Conservation (phyloP, 768 basidiomycete genomes). For the Trametes meyenii region DNA sequence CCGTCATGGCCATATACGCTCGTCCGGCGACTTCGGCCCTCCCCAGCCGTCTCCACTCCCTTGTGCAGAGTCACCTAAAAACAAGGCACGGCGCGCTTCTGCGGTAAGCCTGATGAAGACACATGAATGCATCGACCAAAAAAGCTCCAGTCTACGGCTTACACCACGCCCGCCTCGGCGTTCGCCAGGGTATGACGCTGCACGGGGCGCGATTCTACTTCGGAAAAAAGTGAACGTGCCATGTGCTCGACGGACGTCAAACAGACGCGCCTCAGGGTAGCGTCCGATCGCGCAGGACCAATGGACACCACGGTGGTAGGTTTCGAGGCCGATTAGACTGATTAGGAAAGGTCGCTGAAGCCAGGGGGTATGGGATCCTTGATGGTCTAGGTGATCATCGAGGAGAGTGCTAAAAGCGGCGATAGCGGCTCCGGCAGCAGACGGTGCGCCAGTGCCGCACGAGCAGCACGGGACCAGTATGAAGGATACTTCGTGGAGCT, state of each 20-base stretch:
- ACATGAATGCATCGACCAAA: not conserved
- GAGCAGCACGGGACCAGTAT: slow-evolving; percentile 6
- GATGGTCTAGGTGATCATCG: slow-evolving; percentile 7
- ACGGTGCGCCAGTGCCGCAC: not conserved
- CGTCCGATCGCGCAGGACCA: not conserved
- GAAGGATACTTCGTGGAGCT: slow-evolving; percentile 16
- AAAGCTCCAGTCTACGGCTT: not conserved
- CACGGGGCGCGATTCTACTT: slow-evolving; percentile 1
- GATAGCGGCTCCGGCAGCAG: slow-evolving; percentile 14
- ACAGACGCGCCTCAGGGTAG: not conserved
- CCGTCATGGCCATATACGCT: not conserved
- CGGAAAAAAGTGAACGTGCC: slow-evolving; percentile 4
- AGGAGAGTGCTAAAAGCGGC: slow-evolving; percentile 1
- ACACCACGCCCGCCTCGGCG: not conserved
- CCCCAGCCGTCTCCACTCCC: slow-evolving; percentile 14
- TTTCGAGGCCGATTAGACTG: slow-evolving; percentile 20
- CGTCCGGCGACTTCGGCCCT: slow-evolving; percentile 14
- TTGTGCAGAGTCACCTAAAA: slow-evolving; percentile 10
- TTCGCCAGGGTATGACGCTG: not conserved
- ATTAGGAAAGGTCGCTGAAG: slow-evolving; percentile 11
- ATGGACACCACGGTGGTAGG: not conserved
- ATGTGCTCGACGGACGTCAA: slow-evolving; percentile 4
- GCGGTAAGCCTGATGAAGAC: slow-evolving; percentile 1
- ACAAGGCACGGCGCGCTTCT: slow-evolving; percentile 6
- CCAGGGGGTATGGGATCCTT: slow-evolving; percentile 2